Evolutionary conservation across 192 early-diverging fungal species (phyloP).

Genomic region (Coemansia furcata): DNA sequence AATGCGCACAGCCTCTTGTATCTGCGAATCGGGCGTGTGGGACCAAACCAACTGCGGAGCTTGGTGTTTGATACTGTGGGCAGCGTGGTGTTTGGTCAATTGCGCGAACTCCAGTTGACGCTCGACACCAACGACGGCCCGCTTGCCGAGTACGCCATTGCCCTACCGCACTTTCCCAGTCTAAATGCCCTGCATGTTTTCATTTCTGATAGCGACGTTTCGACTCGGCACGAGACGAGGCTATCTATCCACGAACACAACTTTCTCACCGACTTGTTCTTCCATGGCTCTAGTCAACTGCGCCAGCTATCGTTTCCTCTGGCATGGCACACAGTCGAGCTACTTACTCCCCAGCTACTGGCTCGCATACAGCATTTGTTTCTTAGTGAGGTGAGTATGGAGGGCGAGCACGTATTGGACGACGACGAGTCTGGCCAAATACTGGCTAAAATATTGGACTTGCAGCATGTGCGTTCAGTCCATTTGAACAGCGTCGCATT

Average conservation of each 20-base stretch:
- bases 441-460: background rate
- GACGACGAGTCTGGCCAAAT: conserved; percentile 15
- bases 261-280: conserved; percentile 10
- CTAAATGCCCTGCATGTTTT: conserved; percentile 3
- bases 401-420: conserved; percentile 12
- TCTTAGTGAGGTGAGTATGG: conserved; percentile 6
- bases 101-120: conserved; percentile 4
- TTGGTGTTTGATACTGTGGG: background rate
- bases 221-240: conserved; percentile 6
- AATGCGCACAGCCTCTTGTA: conserved; percentile 3
- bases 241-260: conserved; percentile 8
- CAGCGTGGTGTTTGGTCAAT: conserved; percentile 1
- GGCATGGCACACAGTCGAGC: conserved; percentile 14
- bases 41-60: conserved; percentile 7
- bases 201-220: conserved; percentile 3
- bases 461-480: background rate
- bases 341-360: conserved; percentile 2
- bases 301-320: conserved; percentile 4
- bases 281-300: background rate
- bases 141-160: conserved; percentile 3
- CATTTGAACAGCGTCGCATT: background rate
- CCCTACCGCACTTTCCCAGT: conserved; percentile 3
- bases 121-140: conserved; percentile 3
- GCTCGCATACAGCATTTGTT: background rate
- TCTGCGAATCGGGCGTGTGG: conserved; percentile 1